These are phyloP conservation scores for Borealophlyctis nickersoniae DNA, from an alignment of 192 early-diverging fungal genomes.

Conservation along the genomic window DNA sequence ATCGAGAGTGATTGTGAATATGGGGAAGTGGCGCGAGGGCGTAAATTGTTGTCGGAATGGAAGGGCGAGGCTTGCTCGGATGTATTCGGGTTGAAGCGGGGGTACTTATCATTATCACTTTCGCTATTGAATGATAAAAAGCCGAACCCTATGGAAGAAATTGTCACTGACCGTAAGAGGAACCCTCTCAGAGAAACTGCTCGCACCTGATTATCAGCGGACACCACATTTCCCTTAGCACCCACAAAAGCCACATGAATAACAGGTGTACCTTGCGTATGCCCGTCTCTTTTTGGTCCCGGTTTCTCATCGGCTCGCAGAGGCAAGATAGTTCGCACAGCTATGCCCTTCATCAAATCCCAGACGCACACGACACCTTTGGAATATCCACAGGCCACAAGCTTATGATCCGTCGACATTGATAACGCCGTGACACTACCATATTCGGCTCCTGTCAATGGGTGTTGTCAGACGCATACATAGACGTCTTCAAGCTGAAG, in stretches of 20 bases:
- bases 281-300: slow-evolving; percentile 29
- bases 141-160: slow-evolving; percentile 36
- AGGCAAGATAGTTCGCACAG: slow-evolving; percentile 30
- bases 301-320: slow-evolving; percentile 4
- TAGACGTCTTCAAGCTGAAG: neutral
- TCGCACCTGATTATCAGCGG: slow-evolving; percentile 45
- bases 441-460: slow-evolving; percentile 7
- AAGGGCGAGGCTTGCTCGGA: neutral
- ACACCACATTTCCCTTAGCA: slow-evolving; percentile 29
- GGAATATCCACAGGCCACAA: slow-evolving; percentile 38
- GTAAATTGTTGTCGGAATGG: slow-evolving; percentile 26
- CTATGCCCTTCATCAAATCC: slow-evolving; percentile 36
- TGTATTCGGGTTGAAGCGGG: slow-evolving; percentile 26
- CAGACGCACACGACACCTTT: slow-evolving; percentile 41
- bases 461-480: neutral
- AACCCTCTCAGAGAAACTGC: no score
- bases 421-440: slow-evolving; percentile 39
- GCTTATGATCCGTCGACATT: slow-evolving; percentile 33
- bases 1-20: neutral
- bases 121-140: slow-evolving; percentile 37
- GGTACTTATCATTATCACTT: slow-evolving; percentile 20
- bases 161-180: no score
- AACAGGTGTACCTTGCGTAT: slow-evolving; percentile 33
- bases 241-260: slow-evolving; percentile 39
- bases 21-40: slow-evolving; percentile 22